Conservation (phyloP, 2,329 filamentous ascomycete genomes). For the Penicillium sp. region DNA sequence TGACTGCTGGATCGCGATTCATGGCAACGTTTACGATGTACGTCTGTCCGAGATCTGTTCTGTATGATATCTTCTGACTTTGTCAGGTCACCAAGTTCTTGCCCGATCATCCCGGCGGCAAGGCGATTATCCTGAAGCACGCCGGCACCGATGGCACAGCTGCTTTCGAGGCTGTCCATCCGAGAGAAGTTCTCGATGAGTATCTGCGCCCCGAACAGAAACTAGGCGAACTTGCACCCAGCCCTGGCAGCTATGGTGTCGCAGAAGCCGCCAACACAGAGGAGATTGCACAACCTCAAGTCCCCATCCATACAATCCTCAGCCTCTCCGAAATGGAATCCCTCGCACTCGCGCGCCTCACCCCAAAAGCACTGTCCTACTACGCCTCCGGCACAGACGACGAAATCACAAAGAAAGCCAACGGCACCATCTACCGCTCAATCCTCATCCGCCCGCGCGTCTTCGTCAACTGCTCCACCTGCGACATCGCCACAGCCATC, state of each 20-base stretch:
- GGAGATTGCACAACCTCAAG: background rate
- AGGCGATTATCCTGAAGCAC: conserved; percentile 81
- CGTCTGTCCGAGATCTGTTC: background rate
- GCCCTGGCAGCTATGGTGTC: background rate
- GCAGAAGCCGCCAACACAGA: background rate
- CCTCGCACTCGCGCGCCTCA: conserved; percentile 75
- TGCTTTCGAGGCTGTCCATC: conserved; percentile 90
- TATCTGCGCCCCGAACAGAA: conserved; percentile 73
- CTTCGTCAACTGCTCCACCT: conserved; percentile 81
- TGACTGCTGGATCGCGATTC: conserved; percentile 27
- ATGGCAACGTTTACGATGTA: conserved; percentile 31
- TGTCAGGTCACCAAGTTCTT: conserved; percentile 71
- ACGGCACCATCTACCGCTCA: conserved; percentile 76
- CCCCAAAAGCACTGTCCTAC: conserved; percentile 85
- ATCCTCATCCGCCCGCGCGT: conserved; percentile 89
- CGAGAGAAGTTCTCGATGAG: conserved; percentile 81
- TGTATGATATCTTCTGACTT: background rate
- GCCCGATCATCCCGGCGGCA: conserved; percentile 80
- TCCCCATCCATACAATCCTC: conserved; percentile 63
- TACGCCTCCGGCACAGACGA: conserved; percentile 90
- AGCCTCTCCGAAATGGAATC: conserved; percentile 88
- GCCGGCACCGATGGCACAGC: conserved; percentile 87
- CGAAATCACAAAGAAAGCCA: conserved; percentile 75
- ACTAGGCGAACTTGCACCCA: conserved; percentile 62
- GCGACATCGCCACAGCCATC: conserved; percentile 75